Evolutionary conservation across 495 filamentous ascomycete species (phyloP), one percentile per base, ranked within the genome.

Genomic region (Trichocladium antarcticum): DNA sequence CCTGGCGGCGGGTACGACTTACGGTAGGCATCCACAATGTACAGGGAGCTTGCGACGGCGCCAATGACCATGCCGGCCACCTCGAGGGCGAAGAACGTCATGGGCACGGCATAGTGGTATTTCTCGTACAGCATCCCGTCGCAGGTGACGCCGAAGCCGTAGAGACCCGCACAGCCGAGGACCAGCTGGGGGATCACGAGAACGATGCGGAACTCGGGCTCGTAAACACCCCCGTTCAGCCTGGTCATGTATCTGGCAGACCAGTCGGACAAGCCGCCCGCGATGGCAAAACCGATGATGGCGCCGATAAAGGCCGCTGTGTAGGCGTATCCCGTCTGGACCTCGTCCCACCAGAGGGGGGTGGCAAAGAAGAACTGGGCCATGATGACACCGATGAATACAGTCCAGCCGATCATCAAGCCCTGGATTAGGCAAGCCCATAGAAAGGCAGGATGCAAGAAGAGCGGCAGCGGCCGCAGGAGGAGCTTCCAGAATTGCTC

Each of bases 21-120:
- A 84, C 88, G 82, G 66, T 95, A 88, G 1, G 89, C 89, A 69
- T 96, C 89, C 1, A 95, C 87, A 56, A 96, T 85, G 56, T 96
- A 96, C n/a, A 96, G 64, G 1, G 86, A 82, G 43, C 81, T 83
- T 0, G 84, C 80, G 6, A 95, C 87, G 0, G 89, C 89, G 2
- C 89, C 89, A 54, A 93, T 76, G 1, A 95, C 86, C 85, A 94
- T 94, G 0, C 89, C 89, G 51, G 82, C 78, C 4, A 94, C 83
- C 47, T 85, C 70, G 37, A 86, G 70, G 0, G 73, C 78, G 53
- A 93, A 92, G 56, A 88, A 93, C 19, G 87, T 74, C 41, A 87
- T 77, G 5, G 88, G 84, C 32, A 81, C 69, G 16, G 83, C 70
- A 78, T 81, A 90, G 20, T 74, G 72, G 59, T 86, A 93, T 44